Evolutionary conservation across 495 filamentous ascomycete species (phyloP).

Genomic region (Penicillium simplicissimum): DNA sequence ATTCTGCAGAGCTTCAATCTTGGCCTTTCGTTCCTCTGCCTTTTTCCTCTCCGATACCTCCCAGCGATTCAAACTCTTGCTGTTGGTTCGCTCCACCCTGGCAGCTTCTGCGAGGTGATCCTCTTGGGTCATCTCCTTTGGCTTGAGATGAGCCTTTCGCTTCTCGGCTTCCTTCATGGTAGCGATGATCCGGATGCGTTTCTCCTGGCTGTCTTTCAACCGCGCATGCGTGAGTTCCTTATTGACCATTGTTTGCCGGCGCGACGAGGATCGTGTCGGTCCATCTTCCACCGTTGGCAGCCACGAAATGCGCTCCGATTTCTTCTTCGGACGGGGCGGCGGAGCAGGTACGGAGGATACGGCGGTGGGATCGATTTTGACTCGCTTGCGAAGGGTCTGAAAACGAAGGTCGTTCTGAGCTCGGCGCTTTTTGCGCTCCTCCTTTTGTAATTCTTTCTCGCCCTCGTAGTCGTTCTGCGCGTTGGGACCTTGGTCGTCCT

Average conservation of each 20-base stretch:
- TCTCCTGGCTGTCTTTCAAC: slow-evolving; percentile 79
- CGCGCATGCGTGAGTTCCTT: slow-evolving; percentile 80
- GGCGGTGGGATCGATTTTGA: slow-evolving; percentile 64
- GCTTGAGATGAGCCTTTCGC: slow-evolving; percentile 71
- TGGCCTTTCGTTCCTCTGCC: slow-evolving; percentile 76
- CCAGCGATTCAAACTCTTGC: slow-evolving; percentile 91
- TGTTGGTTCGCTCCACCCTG: slow-evolving; percentile 76
- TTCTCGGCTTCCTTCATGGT: slow-evolving; percentile 87
- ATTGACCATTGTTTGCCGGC: slow-evolving; percentile 79
- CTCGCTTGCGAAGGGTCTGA: slow-evolving; percentile 56
- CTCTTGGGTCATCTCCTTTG: slow-evolving; percentile 83
- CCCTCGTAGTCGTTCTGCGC: slow-evolving; percentile 58
- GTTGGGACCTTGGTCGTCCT: slow-evolving; percentile 69
- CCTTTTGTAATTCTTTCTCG: slow-evolving; percentile 67
- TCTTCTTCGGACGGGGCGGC: slow-evolving; percentile 78
- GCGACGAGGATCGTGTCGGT: slow-evolving; percentile 78
- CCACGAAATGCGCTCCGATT: slow-evolving; percentile 89
- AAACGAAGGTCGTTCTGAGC: slow-evolving; percentile 56
- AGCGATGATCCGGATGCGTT: slow-evolving; percentile 73
- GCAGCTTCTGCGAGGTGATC: slow-evolving; percentile 84
- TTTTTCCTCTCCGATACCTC: slow-evolving; percentile 86
- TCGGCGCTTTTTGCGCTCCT: slow-evolving; percentile 76
- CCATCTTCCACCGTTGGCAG: slow-evolving; percentile 76
- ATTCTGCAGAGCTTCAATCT: slow-evolving; percentile 81
- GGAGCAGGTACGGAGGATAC: slow-evolving; percentile 45